Base-by-base conservation (phyloP, 2,329 filamentous ascomycete species). In the Phialophora tarda region DNA sequence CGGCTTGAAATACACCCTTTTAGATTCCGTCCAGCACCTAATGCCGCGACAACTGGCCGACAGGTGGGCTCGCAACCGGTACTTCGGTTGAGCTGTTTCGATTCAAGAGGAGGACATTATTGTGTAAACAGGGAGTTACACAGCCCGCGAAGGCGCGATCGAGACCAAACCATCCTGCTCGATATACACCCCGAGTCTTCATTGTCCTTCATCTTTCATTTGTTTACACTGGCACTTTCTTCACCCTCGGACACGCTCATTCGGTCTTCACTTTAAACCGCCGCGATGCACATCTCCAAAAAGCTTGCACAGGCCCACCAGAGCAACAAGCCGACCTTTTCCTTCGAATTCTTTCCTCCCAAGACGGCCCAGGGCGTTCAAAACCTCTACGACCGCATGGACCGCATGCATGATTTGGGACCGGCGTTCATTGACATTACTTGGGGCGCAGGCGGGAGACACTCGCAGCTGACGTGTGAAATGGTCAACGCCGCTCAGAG, bases 371-470 rank as follows among this genome's bases (percentile, higher is more conserved):
- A 82, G 82, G 95, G 95, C 85, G 94, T 99, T 12, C 95, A 99
- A 82, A 99, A 99, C 79, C 89, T 99, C 65, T 99, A 99, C 84
- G 95, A 99, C 74, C 92, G 95, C 73, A 98, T 99, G 91, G 95
- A 99, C 81, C 93, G 93, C 81, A 99, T 99, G 95, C 93, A 97
- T 80, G 88, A 90, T 75, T 87, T 96, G 70, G 95, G 93, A 1
- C 95, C 94, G 70, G 90, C 93, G 75, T 99, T 99, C 83, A 93
- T 99, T 78, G 95, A 99, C 80, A 91, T 99, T 75, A 99, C 95
- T 69, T 99, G 95, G 95, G 96, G 96, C 70, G 95, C 95, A 60
- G 95, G 95, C 73, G 95, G 95, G 56, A 89, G 91, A 72, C 88
- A 95, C 73, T 95, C 94, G 63, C 90, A 96, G 76, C 82, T 99